Evolutionary conservation across 306 rosid genomes (phyloP).

Genomic region (Quercus alba): DNA sequence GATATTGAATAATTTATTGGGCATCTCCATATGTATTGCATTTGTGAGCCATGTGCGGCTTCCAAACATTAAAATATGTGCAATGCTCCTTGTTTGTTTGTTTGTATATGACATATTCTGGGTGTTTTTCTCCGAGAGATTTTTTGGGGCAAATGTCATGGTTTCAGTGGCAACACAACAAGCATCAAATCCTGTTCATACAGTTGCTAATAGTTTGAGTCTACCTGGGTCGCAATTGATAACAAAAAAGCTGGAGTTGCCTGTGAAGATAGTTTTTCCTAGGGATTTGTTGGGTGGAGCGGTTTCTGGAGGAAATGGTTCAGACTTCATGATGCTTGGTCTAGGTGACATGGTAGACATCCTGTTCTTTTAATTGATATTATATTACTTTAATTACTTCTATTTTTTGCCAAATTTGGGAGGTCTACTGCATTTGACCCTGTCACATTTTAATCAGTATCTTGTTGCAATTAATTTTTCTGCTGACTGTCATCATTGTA

Average conservation of each 20-base stretch:
- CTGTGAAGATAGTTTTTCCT: constrained; percentile 96
- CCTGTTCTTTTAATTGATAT: constrained; percentile 13
- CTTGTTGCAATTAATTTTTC: constrained; percentile 4
- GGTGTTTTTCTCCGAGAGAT: constrained; percentile 97
- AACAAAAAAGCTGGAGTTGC: constrained; percentile 94
- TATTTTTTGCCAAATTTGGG: not conserved
- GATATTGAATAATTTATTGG: constrained; percentile 84
- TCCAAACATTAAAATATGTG: constrained; percentile 91
- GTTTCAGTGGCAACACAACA: constrained; percentile 98
- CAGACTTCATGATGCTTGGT: constrained; percentile 98
- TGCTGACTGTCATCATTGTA: not conserved
- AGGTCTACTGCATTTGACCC: constrained; percentile 7
- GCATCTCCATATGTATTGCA: constrained; percentile 93
- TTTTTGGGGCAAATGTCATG: constrained; percentile 98
- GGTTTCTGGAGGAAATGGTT: constrained; percentile 65
- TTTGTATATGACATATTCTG: constrained; percentile 93
- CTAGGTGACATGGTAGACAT: constrained; percentile 91
- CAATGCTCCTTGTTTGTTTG: constrained; percentile 87
- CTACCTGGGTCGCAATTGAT: constrained; percentile 94
- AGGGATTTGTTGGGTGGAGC: constrained; percentile 83
- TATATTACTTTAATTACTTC: not conserved
- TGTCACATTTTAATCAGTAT: constrained; percentile 8
- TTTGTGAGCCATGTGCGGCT: constrained; percentile 99
- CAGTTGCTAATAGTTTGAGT: constrained; percentile 90
- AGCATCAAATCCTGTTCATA: constrained; percentile 94